Conservation (phyloP, 352 stramenopile genomes). For the Pythium dissimile region DNA sequence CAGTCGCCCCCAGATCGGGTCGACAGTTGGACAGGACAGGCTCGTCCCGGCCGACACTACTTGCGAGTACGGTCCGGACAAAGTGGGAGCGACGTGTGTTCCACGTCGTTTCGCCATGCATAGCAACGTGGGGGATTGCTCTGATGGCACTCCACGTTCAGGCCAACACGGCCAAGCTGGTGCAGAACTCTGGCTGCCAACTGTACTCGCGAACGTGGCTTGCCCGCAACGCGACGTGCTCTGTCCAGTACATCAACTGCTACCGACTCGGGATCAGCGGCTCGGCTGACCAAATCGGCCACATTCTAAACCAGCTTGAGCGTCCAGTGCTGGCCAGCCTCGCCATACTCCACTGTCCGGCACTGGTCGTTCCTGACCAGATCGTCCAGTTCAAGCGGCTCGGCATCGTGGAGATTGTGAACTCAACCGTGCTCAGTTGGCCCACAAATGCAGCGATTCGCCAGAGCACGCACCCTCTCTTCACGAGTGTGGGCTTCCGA, state of each 20-base stretch:
- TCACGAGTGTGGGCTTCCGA: not conserved
- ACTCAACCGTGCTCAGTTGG: conserved; percentile 7
- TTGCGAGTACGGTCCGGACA: not conserved
- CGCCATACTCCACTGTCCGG: conserved; percentile 1
- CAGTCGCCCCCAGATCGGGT: no score
- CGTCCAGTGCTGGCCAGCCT: not conserved
- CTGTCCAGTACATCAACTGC: conserved; percentile 11
- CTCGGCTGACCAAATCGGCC: not conserved
- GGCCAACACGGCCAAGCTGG: not conserved
- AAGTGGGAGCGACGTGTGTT: not conserved
- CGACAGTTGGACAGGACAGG: no score
- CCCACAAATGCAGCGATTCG: not conserved
- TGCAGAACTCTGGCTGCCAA: not conserved
- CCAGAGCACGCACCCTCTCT: not conserved
- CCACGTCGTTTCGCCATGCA: not conserved
- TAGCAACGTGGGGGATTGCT: not conserved
- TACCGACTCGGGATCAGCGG: conserved; percentile 7
- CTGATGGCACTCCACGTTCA: not conserved
- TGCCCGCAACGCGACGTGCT: conserved; percentile 3
- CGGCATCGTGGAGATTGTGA: not conserved
- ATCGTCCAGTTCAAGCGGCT: not conserved
- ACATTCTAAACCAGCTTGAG: not conserved
- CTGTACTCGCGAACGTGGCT: conserved; percentile 8
- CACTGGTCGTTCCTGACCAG: not conserved
- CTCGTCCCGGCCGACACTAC: not conserved